Evolutionary conservation across 2,329 filamentous ascomycete species (phyloP), one percentile per base, ranked within the genome.

Genomic region (Fusarium sp.): DNA sequence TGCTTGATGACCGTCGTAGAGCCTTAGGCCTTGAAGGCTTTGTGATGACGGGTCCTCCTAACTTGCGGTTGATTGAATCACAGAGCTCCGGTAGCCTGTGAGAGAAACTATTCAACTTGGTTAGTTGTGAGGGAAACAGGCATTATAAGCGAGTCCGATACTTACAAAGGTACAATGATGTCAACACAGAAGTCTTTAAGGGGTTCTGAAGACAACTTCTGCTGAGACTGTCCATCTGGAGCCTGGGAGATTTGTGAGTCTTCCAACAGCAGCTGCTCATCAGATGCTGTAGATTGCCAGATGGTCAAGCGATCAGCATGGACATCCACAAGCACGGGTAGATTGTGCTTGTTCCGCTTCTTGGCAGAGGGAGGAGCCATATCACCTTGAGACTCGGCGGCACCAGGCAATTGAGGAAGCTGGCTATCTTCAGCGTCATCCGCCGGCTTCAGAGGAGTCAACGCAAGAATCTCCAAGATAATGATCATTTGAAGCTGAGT

Each of bases 401-500:
- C 76, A 3, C 78, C 77, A 4, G 81, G 80, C 16, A 85, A 67
- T 3, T 78, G 77, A 1, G 85, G 86, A 23, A 87, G 75, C 74
- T 85, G 80, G 47, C 79, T 81, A 65, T 85, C 83, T 41, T 76
- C 79, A 7, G 73, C 69, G 7, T 83, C 79, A 8, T 82, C 80
- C 3, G 77, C 69, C 4, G 81, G 78, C 30, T 81, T 80, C 31
- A 86, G 72, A 20, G 85, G 83, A 65, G 93, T 91, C 41, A 96
- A 80, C 3, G 92, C 90, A 23, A 94, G 80, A 16, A 93, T 88
- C 74, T 96, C 92, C 8, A 96, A 83, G 52, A 94, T 89, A 33
- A 96, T 77, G 56, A 95, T 93, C 79, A 95, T 88, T 76, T 96
- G 92, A 38, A 94, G 81, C 72, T 94, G 90, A 0, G 92, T 94